phyloP scores from a whole-genome alignment of 2,329 filamentous ascomycete species.

The Sarocladium brachiariae region DNA sequence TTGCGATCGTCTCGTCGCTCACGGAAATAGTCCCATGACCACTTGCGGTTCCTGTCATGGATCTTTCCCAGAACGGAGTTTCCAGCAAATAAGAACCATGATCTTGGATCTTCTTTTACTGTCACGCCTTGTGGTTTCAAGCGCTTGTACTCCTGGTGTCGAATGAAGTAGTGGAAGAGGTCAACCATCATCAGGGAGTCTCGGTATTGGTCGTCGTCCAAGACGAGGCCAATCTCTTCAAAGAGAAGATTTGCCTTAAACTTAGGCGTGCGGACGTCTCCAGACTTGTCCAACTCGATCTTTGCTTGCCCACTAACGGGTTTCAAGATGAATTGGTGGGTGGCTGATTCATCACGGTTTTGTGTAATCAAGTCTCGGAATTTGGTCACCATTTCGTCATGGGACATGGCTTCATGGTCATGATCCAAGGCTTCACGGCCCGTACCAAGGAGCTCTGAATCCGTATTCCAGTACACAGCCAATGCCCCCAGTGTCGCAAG shows the following conservation, averaged over 20 bases:
- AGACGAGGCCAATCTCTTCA: constrained; percentile 94
- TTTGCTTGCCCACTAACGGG: constrained; percentile 94
- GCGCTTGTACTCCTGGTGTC: constrained; percentile 95
- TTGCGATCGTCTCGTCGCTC: constrained; percentile 85
- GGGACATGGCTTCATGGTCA: constrained; percentile 53
- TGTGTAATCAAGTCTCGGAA: constrained; percentile 77
- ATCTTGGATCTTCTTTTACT: constrained; percentile 82
- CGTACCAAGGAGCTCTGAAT: constrained; percentile 74
- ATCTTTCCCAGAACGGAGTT: constrained; percentile 88
- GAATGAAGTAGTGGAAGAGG: constrained; percentile 95
- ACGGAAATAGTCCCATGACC: constrained; percentile 94
- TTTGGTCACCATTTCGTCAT: constrained; percentile 68
- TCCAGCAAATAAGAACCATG: constrained; percentile 89
- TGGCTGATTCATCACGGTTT: constrained; percentile 45
- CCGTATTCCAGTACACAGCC: constrained; percentile 97
- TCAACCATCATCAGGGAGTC: constrained; percentile 98
- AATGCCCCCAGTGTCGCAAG: constrained; percentile 83
- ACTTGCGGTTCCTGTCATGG: constrained; percentile 83
- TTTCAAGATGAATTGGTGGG: constrained; percentile 90
- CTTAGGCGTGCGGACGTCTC: constrained; percentile 69
- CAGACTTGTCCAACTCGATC: constrained; percentile 90
- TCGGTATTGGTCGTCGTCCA: constrained; percentile 96
- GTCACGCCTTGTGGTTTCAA: constrained; percentile 74
- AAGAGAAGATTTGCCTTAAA: constrained; percentile 89
- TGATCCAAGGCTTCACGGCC: constrained; percentile 57